Evolutionary conservation across 768 basidiomycete species (phyloP).

Genomic region (Macrolepiota dolichaula): DNA sequence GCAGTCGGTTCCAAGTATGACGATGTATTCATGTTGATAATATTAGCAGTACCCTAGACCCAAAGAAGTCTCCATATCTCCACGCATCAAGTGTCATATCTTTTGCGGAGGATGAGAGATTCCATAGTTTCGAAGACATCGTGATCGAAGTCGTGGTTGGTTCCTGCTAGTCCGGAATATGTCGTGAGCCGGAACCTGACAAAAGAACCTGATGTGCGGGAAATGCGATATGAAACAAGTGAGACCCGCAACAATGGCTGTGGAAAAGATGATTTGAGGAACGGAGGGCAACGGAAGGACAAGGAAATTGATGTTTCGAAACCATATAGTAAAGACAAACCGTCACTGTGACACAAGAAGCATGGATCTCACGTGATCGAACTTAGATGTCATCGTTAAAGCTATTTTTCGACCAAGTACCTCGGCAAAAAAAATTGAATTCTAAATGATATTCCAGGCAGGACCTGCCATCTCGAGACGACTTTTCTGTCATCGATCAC

Average conservation of each 20-base stretch:
- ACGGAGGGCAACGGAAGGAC: too few relatives aligned
- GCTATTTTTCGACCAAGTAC: neutral
- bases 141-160: neutral
- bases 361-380: too few relatives aligned
- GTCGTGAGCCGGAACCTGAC: neutral
- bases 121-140: neutral
- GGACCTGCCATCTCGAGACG: conserved; percentile 6
- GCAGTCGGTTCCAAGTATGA: neutral
- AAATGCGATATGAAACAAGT: neutral
- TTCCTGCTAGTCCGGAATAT: neutral
- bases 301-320: too few relatives aligned
- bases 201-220: neutral
- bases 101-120: neutral
- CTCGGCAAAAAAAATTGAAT: neutral
- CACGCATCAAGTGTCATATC: neutral
- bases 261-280: neutral
- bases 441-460: conserved; percentile 4
- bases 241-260: too few relatives aligned
- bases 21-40: neutral
- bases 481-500: conserved; percentile 9
- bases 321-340: too few relatives aligned
- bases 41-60: neutral
- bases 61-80: neutral
- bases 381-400: neutral
- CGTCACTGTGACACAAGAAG: too few relatives aligned